Base-by-base conservation (phyloP, 257 asterid genomes). In the Scutellaria minor region DNA sequence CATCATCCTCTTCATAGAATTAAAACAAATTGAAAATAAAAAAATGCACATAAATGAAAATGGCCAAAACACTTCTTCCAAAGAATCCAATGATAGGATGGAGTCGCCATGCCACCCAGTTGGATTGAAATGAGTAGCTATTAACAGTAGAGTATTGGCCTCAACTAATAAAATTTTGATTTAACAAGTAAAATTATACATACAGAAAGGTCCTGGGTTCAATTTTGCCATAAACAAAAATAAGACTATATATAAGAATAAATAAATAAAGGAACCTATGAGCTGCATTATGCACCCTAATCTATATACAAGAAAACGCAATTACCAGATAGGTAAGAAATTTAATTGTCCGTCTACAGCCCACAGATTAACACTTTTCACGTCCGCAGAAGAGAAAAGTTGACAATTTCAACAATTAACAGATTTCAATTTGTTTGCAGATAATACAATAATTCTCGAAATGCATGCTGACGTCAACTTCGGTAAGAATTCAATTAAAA, bases 361-460 rank as follows among this genome's bases (percentile, higher is more conserved):
- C 37, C 37, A 31, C 37, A 31, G 27, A 24, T 24, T 31, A 39
- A n/a, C 1, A 12, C 6, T 5, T 12, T 52, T 6, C 7, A 18
- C 58, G 1, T 37, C 63, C 44, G 13, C 14, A 37, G 39, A 37
- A 6, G n/a, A 60, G 50, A 13, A 60, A 60, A 12, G 37, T 5
- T 5, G 11, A 12, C 70, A 51, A 60, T 18, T 48, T 68, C 71
- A 68, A 75, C 27, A 68, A 45, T 57, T 11, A 39, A 73, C 5
- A 54, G 22, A 9, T 53, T 41, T 15, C 11, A 65, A 4, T 35
- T 31, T 31, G 4, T 11, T 58, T 12, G 45, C 35, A 7, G 22
- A 58, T 6, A 58, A 31, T 8, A 8, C 39, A 9, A 55, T 7
- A 57, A 57, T 31, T 27, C 44, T 5, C 3, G 18, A 10, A 27